Percentiles rank a stretch among this genome's conserved stretches.
phyloP scores from a whole-genome alignment of 306 rosid genomes.

The Acacia confusa region DNA sequence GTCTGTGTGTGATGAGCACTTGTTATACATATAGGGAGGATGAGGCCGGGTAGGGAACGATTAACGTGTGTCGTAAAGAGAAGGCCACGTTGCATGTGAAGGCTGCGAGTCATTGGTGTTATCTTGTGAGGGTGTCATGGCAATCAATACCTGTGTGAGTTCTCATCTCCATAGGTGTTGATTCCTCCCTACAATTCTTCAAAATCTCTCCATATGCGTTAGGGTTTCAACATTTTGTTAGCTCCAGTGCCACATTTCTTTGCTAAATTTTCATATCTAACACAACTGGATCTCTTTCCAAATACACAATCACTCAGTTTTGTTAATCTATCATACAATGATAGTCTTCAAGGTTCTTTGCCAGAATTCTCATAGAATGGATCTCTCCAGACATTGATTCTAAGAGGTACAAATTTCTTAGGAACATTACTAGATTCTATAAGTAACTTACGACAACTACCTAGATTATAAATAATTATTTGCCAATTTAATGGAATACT shows the following conservation, averaged over 20 bases:
- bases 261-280: slow-evolving; percentile 25
- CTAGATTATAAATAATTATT: not conserved
- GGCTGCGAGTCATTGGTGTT: no score
- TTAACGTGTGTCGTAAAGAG: no score
- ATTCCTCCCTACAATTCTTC: slow-evolving; percentile 21
- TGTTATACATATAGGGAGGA: no score
- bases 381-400: not conserved
- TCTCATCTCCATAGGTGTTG: no score
- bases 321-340: not conserved
- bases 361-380: slow-evolving; percentile 19
- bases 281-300: slow-evolving; percentile 35
- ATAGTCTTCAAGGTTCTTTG: slow-evolving; percentile 6
- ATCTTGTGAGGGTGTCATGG: no score
- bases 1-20: no score
- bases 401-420: slow-evolving; percentile 6
- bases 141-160: no score
- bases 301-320: not conserved
- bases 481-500: slow-evolving; percentile 27
- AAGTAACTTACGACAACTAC: slow-evolving; percentile 12
- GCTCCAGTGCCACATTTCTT: slow-evolving; percentile 33
- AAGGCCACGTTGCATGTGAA: no score
- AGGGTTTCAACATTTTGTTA: slow-evolving; percentile 34
- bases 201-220: slow-evolving; percentile 27
- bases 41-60: no score
- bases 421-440: slow-evolving; percentile 30